Evolutionary conservation across 306 rosid genomes (phyloP), one percentile per base, ranked within the genome.

Genomic region (Castanospermum australe): DNA sequence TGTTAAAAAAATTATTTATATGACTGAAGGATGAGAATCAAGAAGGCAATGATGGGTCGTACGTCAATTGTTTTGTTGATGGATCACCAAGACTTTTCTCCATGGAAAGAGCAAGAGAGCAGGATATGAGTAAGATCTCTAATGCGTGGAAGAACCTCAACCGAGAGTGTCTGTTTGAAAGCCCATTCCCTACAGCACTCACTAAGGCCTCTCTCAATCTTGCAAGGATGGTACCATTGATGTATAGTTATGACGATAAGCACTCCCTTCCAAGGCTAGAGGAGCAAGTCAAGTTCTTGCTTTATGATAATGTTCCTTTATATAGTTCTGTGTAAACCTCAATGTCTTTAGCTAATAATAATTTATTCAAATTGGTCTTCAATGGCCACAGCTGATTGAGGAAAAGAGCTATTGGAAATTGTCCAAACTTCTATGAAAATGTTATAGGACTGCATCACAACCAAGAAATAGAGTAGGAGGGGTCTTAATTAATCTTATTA

Each of bases 181-280:
- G 38, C 22, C 72, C 45, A 63, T 71, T 86, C 80, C 83, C 93
- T 28, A 0, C 39, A 2, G 6, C 61, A 2, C 36, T 83, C 28
- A 45, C 21, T 0, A 79, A 79, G 68, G 74, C 75, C 2, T 83
- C 88, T 56, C 87, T 84, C 2, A 88, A 92, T 55, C 60, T 88
- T 1, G 90, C 91, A 33, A 88, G 97, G 79, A 76, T 79, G 84
- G 90, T 88, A 0, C 94, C 90, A 0, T 48, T 92, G 75, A 85
- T 86, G 86, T 90, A 85, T 51, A 62, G 63, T 63, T 88, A 92
- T 38, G 91, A 86, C 3, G 50, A 77, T 5, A 69, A 80, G 0
- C 87, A 90, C 20, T 47, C 84, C 35, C 93, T 90, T 63, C 85
- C 86, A 0, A 52, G 12, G 15, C 72, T 89, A 2, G 85, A 88